Conservation (phyloP, 371 early-diverging fungal genomes). For the Saksenaea vasiformis region DNA sequence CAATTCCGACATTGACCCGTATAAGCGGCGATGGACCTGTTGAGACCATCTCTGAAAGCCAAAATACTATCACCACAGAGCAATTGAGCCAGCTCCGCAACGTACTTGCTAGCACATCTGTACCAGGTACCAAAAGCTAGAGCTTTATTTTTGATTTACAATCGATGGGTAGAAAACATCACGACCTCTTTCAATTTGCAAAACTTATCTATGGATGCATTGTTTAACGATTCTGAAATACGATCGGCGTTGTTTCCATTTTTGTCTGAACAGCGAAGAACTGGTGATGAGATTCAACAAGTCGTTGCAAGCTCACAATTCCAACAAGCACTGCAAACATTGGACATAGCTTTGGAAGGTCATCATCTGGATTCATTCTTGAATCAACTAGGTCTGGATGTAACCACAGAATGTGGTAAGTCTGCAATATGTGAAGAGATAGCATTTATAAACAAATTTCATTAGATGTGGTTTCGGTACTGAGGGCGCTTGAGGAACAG, state of each 20-base stretch:
- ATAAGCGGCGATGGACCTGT: slow-evolving; percentile 27
- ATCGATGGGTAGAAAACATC: background rate
- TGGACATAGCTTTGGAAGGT: slow-evolving; percentile 57
- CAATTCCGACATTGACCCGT: slow-evolving; percentile 21
- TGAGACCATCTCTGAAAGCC: slow-evolving; percentile 5
- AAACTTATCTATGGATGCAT: slow-evolving; percentile 6
- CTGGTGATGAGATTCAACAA: slow-evolving; percentile 46
- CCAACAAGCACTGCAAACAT: slow-evolving; percentile 56
- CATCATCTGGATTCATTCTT: slow-evolving; percentile 65
- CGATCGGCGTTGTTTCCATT: slow-evolving; percentile 56
- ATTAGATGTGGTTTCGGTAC: slow-evolving; percentile 68
- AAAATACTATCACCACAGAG: slow-evolving; percentile 13
- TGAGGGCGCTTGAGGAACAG: slow-evolving; percentile 65
- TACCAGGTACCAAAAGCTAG: slow-evolving; percentile 23
- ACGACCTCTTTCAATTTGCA: background rate
- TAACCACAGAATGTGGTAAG: slow-evolving; percentile 37
- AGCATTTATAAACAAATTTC: background rate
- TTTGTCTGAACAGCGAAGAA: slow-evolving; percentile 30
- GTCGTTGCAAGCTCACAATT: slow-evolving; percentile 64
- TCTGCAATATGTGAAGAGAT: slow-evolving; percentile 6
- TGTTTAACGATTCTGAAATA: slow-evolving; percentile 51
- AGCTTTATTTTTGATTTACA: too few species aligned
- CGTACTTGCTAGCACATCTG: slow-evolving; percentile 21
- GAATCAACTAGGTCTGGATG: slow-evolving; percentile 56
- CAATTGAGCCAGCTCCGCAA: slow-evolving; percentile 30